A percentile compares a stretch with the other conserved stretches of the same genome.
Conservation (phyloP, 108 stramenopile species). For the Cyclotella kingstonii region DNA sequence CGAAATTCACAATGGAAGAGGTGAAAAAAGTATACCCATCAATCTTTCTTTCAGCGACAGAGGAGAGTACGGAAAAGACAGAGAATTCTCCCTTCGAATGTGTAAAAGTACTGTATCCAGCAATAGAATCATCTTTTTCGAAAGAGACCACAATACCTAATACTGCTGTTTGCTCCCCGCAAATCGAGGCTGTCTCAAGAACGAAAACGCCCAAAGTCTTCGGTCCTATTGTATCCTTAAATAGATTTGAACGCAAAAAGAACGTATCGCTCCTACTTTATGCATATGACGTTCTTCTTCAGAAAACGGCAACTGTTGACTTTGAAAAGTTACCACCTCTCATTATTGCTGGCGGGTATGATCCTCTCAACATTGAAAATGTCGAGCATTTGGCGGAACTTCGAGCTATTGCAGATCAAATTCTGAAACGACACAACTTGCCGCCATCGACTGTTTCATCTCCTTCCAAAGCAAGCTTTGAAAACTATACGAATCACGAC, state of each 20-base stretch:
- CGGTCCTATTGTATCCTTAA: constrained; percentile 77
- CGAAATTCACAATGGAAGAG: constrained; percentile 81
- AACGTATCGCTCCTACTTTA: constrained; percentile 74
- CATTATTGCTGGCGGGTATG: constrained; percentile 97
- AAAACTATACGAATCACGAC: neutral
- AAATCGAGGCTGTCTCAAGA: no score
- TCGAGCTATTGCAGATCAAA: constrained; percentile 40
- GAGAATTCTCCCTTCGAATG: constrained; percentile 11
- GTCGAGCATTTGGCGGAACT: constrained; percentile 89
- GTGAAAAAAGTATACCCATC: constrained; percentile 76
- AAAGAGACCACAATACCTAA: no score
- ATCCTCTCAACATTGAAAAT: constrained; percentile 90
- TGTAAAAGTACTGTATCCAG: constrained; percentile 80
- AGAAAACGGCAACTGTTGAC: constrained; percentile 13
- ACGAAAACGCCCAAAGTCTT: constrained; percentile 6
- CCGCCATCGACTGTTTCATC: constrained; percentile 19
- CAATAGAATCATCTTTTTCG: constrained; percentile 63
- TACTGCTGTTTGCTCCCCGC: no score
- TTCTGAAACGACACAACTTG: constrained; percentile 23
- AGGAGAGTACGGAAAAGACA: neutral
- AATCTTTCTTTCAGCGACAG: constrained; percentile 21
- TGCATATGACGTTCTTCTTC: constrained; percentile 46
- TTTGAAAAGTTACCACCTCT: constrained; percentile 39
- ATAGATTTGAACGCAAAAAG: constrained; percentile 99
- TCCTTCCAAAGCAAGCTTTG: constrained; percentile 13